Conservation (phyloP, 345 rosid species). For the Clausena lansium region DNA sequence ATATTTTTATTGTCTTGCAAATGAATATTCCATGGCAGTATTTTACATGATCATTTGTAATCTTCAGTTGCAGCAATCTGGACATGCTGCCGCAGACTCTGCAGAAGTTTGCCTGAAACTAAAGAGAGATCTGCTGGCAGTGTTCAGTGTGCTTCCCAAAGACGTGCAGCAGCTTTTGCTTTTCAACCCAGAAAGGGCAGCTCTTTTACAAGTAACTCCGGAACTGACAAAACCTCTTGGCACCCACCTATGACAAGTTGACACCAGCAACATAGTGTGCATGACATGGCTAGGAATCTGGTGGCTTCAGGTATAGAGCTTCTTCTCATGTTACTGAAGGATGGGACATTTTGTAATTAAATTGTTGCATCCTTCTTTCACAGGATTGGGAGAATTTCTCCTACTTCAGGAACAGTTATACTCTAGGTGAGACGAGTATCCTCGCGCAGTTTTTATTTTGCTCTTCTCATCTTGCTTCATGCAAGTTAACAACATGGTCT, state of each 20-base stretch:
- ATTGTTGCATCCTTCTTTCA: constrained; percentile 13
- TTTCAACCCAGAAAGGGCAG: constrained; percentile 78
- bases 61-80: constrained; percentile 52
- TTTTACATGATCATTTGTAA: constrained; percentile 2
- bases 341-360: constrained; percentile 4
- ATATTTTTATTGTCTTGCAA: not conserved
- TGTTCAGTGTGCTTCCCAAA: constrained; percentile 68
- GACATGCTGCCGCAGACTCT: constrained; percentile 42
- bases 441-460: not conserved
- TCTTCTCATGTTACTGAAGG: constrained; percentile 23
- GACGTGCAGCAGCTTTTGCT: constrained; percentile 90
- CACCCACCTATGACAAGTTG: constrained; percentile 22
- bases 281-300: not conserved
- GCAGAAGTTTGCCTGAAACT: constrained; percentile 57
- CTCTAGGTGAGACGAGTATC: constrained; percentile 29
- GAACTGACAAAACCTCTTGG: constrained; percentile 31
- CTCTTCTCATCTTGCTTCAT: constrained; percentile 1
- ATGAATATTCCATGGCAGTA: constrained; percentile 3
- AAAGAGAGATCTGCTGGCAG: constrained; percentile 69
- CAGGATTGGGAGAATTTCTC: constrained; percentile 22
- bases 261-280: constrained; percentile 22
- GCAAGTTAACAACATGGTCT: not conserved
- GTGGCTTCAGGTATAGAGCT: constrained; percentile 10
- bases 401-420: constrained; percentile 10
- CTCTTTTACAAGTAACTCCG: constrained; percentile 50